Evolutionary conservation across 441 rosid species (phyloP).

Genomic region (Euphorbia schlechtendalii): DNA sequence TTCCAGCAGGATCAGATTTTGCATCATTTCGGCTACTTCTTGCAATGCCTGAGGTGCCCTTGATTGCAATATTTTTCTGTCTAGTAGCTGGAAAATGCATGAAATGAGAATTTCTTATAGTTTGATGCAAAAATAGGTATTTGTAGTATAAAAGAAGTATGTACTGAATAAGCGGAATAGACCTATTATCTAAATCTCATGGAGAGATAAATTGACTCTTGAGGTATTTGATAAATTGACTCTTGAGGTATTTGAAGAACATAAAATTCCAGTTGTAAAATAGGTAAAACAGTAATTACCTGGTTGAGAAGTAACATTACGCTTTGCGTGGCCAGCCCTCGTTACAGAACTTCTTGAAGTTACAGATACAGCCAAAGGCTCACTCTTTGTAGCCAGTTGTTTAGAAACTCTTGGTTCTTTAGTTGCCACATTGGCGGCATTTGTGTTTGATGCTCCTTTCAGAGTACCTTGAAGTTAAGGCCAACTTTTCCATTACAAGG

Average conservation of each 20-base stretch:
- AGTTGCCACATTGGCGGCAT: constrained; percentile 29
- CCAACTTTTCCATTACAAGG: constrained; percentile 24
- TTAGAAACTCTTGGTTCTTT: constrained; percentile 47
- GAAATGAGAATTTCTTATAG: constrained; percentile 11
- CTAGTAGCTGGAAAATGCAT: constrained; percentile 29
- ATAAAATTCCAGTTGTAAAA: too few species aligned
- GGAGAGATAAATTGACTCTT: not conserved
- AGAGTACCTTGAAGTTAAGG: constrained; percentile 66
- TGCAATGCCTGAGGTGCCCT: constrained; percentile 27
- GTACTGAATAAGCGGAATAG: not conserved
- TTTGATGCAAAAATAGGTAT: constrained; percentile 2
- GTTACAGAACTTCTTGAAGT: constrained; percentile 29
- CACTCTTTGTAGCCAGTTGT: constrained; percentile 34
- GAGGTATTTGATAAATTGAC: constrained; percentile 10
- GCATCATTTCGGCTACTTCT: constrained; percentile 30
- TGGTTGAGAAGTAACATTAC: constrained; percentile 36
- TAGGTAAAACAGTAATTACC: constrained; percentile 29
- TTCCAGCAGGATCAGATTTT: constrained; percentile 37
- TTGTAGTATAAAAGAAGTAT: not conserved
- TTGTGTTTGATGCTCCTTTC: constrained; percentile 49
- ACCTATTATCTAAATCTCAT: not conserved
- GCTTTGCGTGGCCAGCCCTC: constrained; percentile 31
- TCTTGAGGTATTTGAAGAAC: not conserved
- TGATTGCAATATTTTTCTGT: constrained; percentile 40
- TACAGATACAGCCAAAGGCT: constrained; percentile 24